phyloP scores from a whole-genome alignment of 768 basidiomycete species.

The Porpolomopsis calyptriformis region DNA sequence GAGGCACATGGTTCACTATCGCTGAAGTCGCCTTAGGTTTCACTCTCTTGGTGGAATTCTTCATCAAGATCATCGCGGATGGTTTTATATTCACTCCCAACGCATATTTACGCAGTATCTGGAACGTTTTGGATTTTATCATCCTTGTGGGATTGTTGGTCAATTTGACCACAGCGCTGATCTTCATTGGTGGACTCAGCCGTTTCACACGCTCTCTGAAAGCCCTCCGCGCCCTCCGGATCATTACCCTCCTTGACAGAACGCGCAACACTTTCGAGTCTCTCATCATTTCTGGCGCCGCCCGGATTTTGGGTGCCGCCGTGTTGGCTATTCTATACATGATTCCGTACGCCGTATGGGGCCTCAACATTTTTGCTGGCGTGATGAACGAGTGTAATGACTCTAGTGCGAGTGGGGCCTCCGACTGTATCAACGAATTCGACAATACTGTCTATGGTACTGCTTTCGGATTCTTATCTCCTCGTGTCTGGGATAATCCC shows the following conservation, averaged over 20 bases:
- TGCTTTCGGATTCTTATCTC: conserved; percentile 61
- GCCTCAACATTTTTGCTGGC: conserved; percentile 85
- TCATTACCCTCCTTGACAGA: conserved; percentile 81
- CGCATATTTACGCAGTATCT: conserved; percentile 82
- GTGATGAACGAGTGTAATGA: conserved; percentile 83
- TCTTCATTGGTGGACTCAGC: conserved; percentile 69
- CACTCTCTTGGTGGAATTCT: conserved; percentile 66
- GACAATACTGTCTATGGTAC: conserved; percentile 47
- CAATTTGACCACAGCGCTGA: conserved; percentile 60
- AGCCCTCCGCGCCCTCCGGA: conserved; percentile 75
- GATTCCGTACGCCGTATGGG: conserved; percentile 91
- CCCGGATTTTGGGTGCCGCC: conserved; percentile 81
- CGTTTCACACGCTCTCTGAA: conserved; percentile 80
- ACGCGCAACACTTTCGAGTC: conserved; percentile 83
- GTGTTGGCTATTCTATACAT: conserved; percentile 83
- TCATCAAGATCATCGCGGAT: conserved; percentile 87
- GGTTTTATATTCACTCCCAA: conserved; percentile 87
- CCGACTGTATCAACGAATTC: conserved; percentile 69
- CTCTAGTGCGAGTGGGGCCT: conserved; percentile 36
- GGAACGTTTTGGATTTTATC: conserved; percentile 85
- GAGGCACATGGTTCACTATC: conserved; percentile 80
- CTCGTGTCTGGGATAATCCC: conserved; percentile 85
- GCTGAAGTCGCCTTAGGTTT: conserved; percentile 65
- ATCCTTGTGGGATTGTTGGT: conserved; percentile 70
- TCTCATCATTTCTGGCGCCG: conserved; percentile 76